Evolutionary conservation across 352 stramenopile genomes (phyloP), one percentile per base, ranked within the genome.

Genomic region (Plasmopara muralis): DNA sequence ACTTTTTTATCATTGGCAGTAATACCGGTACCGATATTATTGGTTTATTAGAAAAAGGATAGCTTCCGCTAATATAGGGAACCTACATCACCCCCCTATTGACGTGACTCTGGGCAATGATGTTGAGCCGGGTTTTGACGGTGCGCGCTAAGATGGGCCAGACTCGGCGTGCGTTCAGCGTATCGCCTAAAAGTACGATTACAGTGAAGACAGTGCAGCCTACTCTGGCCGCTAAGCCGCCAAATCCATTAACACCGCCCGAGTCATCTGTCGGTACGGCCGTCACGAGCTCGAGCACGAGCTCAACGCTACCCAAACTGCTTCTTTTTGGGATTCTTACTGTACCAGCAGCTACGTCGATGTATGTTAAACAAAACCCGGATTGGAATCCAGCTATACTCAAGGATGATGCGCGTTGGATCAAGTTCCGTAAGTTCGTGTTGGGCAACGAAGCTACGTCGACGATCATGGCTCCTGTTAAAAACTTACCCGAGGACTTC

Each of bases 301-400:
- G 74, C 37, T 77, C 68, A 43, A 60, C 73, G 35, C 43, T 83
- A 35, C 48, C 66, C 30, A 78, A 77, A 59, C 48, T 81, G 20
- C 66, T 88, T 31, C 57, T 85, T 13, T 42, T 85, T 5, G 66
- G 70, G 0, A 55, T 66, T 42, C 62, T 92, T 30, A 77, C 72
- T 14, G 57, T 69, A 15, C 75, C 82, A 6, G 71, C 66, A 2
- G 79, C 63, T 18, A 68, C 63, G 9, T 75, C 72, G 0, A 68
- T 86, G 54, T 92, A 90, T 55, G 60, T 89, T 16, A 81, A 82
- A 46, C 68, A 87, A 62, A 86, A 92, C 62, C 82, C 79, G 33
- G 47, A 83, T 38, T 92, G 81, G 75, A 92, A 92, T 60, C 82
- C 82, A 18, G 62, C 71, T 16, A 33, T 63, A 39, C 58, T 92